These are phyloP conservation scores for Astraeus odoratus DNA, from an alignment of 768 basidiomycete genomes.

Conservation along the genomic window DNA sequence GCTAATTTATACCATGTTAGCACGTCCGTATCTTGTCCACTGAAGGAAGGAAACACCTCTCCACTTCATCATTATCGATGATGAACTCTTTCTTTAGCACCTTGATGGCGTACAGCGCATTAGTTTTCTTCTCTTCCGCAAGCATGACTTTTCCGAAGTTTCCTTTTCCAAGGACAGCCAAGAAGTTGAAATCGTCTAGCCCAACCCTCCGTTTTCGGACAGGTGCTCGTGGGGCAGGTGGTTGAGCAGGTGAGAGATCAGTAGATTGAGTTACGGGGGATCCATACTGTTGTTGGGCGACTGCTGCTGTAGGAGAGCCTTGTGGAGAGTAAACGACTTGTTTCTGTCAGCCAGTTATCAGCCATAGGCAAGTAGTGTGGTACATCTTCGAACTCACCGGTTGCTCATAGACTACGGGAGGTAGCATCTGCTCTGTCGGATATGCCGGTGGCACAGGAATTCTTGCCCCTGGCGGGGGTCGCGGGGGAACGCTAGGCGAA, in stretches of 20 bases:
- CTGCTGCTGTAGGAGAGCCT: constrained; percentile 12
- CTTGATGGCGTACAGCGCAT: constrained; percentile 93
- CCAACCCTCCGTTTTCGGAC: constrained; percentile 80
- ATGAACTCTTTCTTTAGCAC: constrained; percentile 99
- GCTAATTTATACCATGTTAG: constrained; percentile 38
- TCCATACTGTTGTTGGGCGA: constrained; percentile 20
- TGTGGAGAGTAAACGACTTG: constrained; percentile 21
- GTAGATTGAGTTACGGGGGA: constrained; percentile 26
- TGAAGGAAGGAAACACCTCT: constrained; percentile 56
- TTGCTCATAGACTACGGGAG: constrained; percentile 22
- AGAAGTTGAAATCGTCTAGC: constrained; percentile 97
- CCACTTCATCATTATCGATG: constrained; percentile 99
- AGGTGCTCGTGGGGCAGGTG: constrained; percentile 35
- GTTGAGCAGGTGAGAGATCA: constrained; percentile 16
- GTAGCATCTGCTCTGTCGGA: constrained; percentile 27
- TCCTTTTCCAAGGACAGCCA: constrained; percentile 97
- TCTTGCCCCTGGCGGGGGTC: constrained; percentile 34
- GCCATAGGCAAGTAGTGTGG: not conserved
- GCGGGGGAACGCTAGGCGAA: constrained; percentile 26
- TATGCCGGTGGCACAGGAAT: constrained; percentile 29
- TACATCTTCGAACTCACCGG: constrained; percentile 15
- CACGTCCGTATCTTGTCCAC: not conserved
- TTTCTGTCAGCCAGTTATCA: constrained; percentile 9
- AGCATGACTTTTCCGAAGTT: constrained; percentile 99
- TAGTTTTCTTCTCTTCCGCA: constrained; percentile 94